Evolutionary conservation across 1,284 basidiomycete genomes (phyloP).

Genomic region (Cryptococcus depauperatus): DNA sequence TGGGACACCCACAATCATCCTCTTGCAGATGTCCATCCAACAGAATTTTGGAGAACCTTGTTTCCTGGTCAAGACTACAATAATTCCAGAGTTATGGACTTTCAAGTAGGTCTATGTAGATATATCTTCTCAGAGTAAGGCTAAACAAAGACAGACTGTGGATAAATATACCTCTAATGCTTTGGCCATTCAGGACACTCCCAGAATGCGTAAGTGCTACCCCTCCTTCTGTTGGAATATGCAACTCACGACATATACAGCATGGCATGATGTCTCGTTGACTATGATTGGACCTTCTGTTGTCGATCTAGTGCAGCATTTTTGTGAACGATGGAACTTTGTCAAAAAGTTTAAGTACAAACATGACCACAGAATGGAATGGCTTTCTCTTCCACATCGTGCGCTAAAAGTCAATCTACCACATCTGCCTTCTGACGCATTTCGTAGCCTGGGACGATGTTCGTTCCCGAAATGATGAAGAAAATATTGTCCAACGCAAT

Average conservation of each 20-base stretch:
- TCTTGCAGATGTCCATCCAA: conserved; percentile 80
- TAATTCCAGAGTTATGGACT: conserved; percentile 52
- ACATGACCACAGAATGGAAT: conserved; percentile 53
- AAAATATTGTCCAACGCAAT: conserved; percentile 22
- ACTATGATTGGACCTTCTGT: conserved; percentile 74
- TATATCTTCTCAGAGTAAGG: not conserved
- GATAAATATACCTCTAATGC: conserved; percentile 67
- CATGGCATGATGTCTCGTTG: conserved; percentile 53
- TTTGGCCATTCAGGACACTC: conserved; percentile 60
- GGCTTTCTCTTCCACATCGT: conserved; percentile 73
- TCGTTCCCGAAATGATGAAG: conserved; percentile 23
- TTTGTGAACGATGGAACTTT: conserved; percentile 58
- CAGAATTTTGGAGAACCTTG: conserved; percentile 66
- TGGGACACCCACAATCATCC: conserved; percentile 81
- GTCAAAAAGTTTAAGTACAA: conserved; percentile 45
- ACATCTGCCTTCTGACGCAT: not conserved
- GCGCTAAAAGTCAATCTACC: conserved; percentile 4
- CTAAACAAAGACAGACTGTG: conserved; percentile 52
- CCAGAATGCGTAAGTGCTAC: conserved; percentile 50
- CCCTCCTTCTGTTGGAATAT: not conserved
- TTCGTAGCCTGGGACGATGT: conserved; percentile 36
- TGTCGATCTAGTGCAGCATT: conserved; percentile 84
- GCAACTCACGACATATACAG: conserved; percentile 15
- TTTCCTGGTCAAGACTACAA: conserved; percentile 91
- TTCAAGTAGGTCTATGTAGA: conserved; percentile 22